A percentile compares a stretch with the other conserved stretches of the same genome.
Conservation (phyloP, 345 rosid genomes). For the Sisymbrium irio region DNA sequence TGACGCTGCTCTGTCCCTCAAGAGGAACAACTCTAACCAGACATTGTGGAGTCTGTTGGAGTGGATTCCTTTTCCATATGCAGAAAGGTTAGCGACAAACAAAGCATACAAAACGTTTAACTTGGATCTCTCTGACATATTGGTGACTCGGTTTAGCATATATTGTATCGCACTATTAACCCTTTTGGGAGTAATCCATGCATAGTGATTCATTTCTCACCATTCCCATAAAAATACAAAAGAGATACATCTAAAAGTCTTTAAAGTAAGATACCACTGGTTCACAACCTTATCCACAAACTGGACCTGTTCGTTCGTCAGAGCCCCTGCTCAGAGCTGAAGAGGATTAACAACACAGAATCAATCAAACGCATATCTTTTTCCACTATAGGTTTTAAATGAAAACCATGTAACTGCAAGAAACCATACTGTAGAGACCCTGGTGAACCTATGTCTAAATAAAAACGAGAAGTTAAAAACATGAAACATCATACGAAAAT, state of each 20-base stretch:
- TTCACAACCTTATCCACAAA: constrained; percentile 30
- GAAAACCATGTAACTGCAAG: not conserved
- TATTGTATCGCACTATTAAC: constrained; percentile 30
- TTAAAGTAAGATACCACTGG: constrained; percentile 21
- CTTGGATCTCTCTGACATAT: constrained; percentile 8
- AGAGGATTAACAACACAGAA: not conserved
- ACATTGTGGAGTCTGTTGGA: constrained; percentile 31
- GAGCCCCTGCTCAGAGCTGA: constrained; percentile 11
- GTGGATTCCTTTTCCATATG: constrained; percentile 32
- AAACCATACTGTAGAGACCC: not conserved
- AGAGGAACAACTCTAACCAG: constrained; percentile 32
- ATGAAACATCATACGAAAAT: constrained; percentile 1
- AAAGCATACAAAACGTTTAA: constrained; percentile 21
- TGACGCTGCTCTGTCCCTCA: constrained; percentile 39
- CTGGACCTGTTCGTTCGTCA: constrained; percentile 26
- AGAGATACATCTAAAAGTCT: constrained; percentile 13
- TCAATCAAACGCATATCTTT: not conserved
- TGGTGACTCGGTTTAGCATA: constrained; percentile 36
- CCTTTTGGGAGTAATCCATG: constrained; percentile 33
- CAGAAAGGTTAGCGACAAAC: constrained; percentile 32
- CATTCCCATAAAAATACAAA: constrained; percentile 16
- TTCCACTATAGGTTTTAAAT: not conserved
- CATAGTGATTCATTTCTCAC: constrained; percentile 36
- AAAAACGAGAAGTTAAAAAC: not conserved
- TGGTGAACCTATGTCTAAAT: not conserved